Evolutionary conservation across 352 stramenopile species (phyloP), one percentile per base, ranked within the genome.

Genomic region (Globisporangium heterothallicum): DNA sequence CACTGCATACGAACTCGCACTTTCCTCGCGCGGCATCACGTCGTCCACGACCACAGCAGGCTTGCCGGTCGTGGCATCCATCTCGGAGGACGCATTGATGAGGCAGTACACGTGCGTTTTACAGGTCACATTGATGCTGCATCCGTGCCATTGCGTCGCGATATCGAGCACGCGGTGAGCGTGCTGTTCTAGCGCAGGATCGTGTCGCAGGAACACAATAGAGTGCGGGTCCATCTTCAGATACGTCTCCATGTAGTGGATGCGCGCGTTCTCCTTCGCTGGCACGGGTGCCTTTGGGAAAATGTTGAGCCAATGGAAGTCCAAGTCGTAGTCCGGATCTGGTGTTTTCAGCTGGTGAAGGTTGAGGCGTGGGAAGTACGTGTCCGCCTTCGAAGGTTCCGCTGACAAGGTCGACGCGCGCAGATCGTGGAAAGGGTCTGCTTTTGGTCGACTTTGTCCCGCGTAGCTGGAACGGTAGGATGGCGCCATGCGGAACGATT

Each of bases 281-380:
- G 25, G 43, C n/a, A 86, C 51, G 0, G 82, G 82, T 6, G 79
- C 78, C 59, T 92, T 92, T 2, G 82, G 82, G 56, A 80, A 92
- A 18, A 78, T 76, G 63, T 90, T 82, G 53, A 78, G 65, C 78
- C 82, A 90, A 62, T 78, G 66, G 56, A 86, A 92, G 59, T 92
- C 73, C 8, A 90, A 61, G 9, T 89, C 75, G 38, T 90, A 84
- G 44, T 84, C 66, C 0, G 71, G 61, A 5, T 77, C 63, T 0
- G 72, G 78, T 3, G 78, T 87, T 56, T 72, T 73, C 8, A 89
- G 74, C 42, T 89, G 66, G 4, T 71, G 61, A 53, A 72, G 77
- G 46, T 73, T 49, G 21, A 58, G 24, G 5, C 42, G 51, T 21
- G 42, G 30, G 24, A 42, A 43, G 13, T 51, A 58, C 16, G 42